These are phyloP conservation scores for Peronospora tabacina DNA, from an alignment of 352 stramenopile species.

Conservation along the genomic window DNA sequence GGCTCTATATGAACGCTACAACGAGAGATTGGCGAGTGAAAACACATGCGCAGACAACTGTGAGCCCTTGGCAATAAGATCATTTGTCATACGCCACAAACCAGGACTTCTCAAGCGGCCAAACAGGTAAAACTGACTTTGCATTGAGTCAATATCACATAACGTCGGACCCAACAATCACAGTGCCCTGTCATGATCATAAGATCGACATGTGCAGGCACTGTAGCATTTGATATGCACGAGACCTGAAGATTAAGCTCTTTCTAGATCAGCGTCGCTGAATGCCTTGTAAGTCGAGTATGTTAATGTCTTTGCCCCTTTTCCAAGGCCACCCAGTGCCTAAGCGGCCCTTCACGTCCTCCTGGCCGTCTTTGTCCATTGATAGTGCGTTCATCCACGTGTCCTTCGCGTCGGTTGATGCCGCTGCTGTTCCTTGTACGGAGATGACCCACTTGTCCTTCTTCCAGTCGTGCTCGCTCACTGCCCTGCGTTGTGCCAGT, in stretches of 20 bases:
- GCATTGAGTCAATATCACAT: too few relatives aligned
- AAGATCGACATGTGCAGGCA: conserved; percentile 8
- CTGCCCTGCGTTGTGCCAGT: conserved; percentile 35
- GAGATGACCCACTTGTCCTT: conserved; percentile 15
- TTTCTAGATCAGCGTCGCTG: conserved; percentile 31
- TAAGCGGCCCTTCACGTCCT: conserved; percentile 54
- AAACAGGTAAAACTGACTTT: too few relatives aligned
- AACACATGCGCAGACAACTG: too few relatives aligned
- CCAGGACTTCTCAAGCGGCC: too few relatives aligned
- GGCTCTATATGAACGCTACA: background rate
- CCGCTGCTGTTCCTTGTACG: background rate
- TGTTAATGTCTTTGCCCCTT: conserved; percentile 32
- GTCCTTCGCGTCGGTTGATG: conserved; percentile 8
- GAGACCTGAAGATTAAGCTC: too few relatives aligned
- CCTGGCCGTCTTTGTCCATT: conserved; percentile 20
- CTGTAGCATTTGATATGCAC: conserved; percentile 22
- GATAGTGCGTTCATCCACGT: conserved; percentile 33
- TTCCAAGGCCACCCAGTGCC: conserved; percentile 64
- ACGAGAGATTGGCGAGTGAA: too few relatives aligned
- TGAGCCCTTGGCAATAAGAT: too few relatives aligned
- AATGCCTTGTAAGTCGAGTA: conserved; percentile 54
- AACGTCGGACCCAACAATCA: too few relatives aligned
- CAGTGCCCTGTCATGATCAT: too few relatives aligned
- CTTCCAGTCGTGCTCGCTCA: conserved; percentile 17
- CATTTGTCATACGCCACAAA: too few relatives aligned